Conservation (phyloP, 1,139 yeast species). For the Yamadazyma songkhlaensis region DNA sequence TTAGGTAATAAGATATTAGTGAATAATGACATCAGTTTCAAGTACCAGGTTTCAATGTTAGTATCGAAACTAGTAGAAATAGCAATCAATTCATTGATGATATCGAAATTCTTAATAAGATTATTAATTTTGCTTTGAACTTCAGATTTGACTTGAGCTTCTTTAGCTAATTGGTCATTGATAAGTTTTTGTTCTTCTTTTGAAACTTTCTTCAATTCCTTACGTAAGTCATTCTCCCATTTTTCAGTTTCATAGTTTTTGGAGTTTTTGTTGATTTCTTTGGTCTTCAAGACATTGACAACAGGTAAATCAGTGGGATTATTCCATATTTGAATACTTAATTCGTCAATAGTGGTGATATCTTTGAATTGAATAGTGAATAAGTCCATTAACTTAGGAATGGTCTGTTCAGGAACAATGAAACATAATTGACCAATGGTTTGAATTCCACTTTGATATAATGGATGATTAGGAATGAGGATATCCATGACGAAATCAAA, state of each 20-base stretch:
- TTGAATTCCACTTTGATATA: slow-evolving; percentile 47
- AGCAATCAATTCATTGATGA: slow-evolving; percentile 51
- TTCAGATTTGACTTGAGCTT: slow-evolving; percentile 49
- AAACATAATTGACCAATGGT: slow-evolving; percentile 69
- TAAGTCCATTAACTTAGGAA: slow-evolving; percentile 43
- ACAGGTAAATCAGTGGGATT: slow-evolving; percentile 56
- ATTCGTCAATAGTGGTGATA: slow-evolving; percentile 8
- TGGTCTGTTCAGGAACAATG: slow-evolving; percentile 60
- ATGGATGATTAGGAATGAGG: slow-evolving; percentile 6
- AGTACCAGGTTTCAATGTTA: slow-evolving; percentile 73
- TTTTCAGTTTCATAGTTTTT: slow-evolving; percentile 82
- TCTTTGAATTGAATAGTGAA: slow-evolving; percentile 12
- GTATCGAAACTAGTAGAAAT: slow-evolving; percentile 58
- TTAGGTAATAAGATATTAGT: slow-evolving; percentile 37
- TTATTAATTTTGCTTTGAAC: slow-evolving; percentile 38
- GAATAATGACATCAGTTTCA: slow-evolving; percentile 21
- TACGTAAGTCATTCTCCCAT: slow-evolving; percentile 86
- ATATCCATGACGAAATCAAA: slow-evolving; percentile 18
- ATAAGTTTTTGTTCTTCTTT: slow-evolving; percentile 72
- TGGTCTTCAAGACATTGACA: slow-evolving; percentile 53
- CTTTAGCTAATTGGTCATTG: slow-evolving; percentile 60
- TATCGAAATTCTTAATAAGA: slow-evolving; percentile 48
- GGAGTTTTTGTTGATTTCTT: slow-evolving; percentile 54
- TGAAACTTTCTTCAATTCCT: slow-evolving; percentile 70
- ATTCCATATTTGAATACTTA: slow-evolving; percentile 62